Evolutionary conservation across 441 rosid genomes (phyloP), one percentile per base, ranked within the genome.

Genomic region (Macaranga tanarius): DNA sequence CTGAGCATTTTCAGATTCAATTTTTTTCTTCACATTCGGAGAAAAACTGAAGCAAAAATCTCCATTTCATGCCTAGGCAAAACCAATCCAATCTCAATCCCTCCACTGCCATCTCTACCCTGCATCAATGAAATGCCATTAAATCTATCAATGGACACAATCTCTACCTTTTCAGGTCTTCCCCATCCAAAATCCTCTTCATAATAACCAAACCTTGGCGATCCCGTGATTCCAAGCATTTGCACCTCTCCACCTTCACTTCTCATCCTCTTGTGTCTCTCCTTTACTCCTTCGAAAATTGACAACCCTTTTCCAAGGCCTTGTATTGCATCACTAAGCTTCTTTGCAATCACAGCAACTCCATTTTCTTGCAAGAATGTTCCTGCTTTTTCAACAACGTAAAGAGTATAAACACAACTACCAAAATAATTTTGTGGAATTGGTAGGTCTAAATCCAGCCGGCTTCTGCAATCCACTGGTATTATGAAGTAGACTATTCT

Each of bases 381-480:
- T 38, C 1, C 48, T 22, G 83, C 83, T n/a, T 75, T 72, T 2
- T 9, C 69, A 50, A 8, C 0, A 4, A 55, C 0, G 1, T 0
- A 1, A 7, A 1, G 0, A 54, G 20, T 56, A 75, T 40, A 52
- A 1, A 71, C 48, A 23, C 85, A 84, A 22, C 77, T 84, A 25
- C 87, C 86, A 59, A 84, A 80, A 51, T 86, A 86, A 17, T 78
- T 82, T 38, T 15, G 22, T 22, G 80, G 81, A 0, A 77, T 51
- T 10, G 81, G 61, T 2, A 80, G 84, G 17, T 80, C 66, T 16
- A 80, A 2, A 10, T 80, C 69, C 12, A 80, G 4, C 5, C 87
- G 73, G 12, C 51, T 25, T 34, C 87, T 79, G 61, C 73, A 76
- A 54, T 86, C 85, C 34, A 69, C 87, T 0, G 79, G 22, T 56